Percentiles rank a stretch among this genome's conserved stretches.
phyloP scores from a whole-genome alignment of 768 basidiomycete genomes.

The Pulveroboletus frians region DNA sequence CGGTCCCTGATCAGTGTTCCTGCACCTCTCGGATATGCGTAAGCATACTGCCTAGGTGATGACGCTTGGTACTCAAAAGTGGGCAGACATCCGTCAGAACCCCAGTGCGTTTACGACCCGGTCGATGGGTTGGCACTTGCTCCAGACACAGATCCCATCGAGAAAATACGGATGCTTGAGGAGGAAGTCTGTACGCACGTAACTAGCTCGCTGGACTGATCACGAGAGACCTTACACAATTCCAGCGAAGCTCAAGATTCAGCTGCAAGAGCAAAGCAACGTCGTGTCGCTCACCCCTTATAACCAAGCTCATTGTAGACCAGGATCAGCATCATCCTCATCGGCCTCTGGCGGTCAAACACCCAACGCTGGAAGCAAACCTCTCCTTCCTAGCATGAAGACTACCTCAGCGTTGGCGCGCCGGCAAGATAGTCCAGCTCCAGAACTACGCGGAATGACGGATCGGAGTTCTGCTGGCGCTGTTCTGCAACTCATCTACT shows the following conservation, averaged over 20 bases:
- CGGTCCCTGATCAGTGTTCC: conserved; percentile 77
- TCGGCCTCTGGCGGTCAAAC: conserved; percentile 14
- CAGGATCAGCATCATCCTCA: conserved; percentile 21
- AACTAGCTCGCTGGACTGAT: not conserved
- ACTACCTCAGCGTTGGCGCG: conserved; percentile 9
- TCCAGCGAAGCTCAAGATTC: conserved; percentile 58
- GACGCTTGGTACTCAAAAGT: conserved; percentile 4
- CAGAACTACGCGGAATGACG: conserved; percentile 40
- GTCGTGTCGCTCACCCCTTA: conserved; percentile 18
- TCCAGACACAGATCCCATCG: conserved; percentile 71
- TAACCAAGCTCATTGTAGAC: conserved; percentile 16
- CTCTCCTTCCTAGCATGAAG: not conserved
- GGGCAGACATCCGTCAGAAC: conserved; percentile 74
- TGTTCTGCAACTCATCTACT: conserved; percentile 61
- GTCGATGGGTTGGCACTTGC: conserved; percentile 76
- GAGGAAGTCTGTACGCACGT: conserved; percentile 61
- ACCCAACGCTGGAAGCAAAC: conserved; percentile 4
- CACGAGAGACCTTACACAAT: conserved; percentile 9
- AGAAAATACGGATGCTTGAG: conserved; percentile 73
- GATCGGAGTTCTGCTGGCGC: conserved; percentile 44
- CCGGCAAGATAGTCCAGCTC: conserved; percentile 46
- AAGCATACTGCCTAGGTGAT: conserved; percentile 24
- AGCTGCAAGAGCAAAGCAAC: conserved; percentile 52
- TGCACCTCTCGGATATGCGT: conserved; percentile 83
- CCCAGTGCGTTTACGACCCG: conserved; percentile 82